Evolutionary conservation across 1,139 yeast species (phyloP).

Genomic region (Kodamaea derodonti): DNA sequence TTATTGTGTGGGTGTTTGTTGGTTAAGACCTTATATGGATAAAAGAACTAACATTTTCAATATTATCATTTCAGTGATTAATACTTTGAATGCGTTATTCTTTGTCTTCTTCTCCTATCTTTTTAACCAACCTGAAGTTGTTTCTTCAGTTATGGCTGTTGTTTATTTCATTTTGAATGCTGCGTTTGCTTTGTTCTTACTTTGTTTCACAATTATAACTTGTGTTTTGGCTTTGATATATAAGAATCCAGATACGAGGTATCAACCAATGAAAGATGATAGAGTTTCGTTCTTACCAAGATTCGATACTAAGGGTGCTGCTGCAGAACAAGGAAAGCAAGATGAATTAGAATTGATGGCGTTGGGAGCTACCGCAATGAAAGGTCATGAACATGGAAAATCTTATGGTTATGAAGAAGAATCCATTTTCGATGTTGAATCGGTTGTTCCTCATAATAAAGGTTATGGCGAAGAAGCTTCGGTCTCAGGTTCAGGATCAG

Average conservation of each 20-base stretch:
- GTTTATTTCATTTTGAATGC: conserved; percentile 92
- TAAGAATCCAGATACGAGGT: conserved; percentile 92
- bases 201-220: conserved; percentile 81
- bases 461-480: conserved; percentile 6
- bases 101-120: conserved; percentile 85
- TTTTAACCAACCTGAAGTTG: conserved; percentile 80
- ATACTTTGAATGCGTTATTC: conserved; percentile 77
- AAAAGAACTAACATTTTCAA: conserved; percentile 90
- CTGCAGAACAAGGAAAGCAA: conserved; percentile 18
- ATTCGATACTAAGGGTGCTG: conserved; percentile 47
- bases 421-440: conserved; percentile 33
- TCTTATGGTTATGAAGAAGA: conserved; percentile 24
- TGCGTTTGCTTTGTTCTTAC: conserved; percentile 73
- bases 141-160: conserved; percentile 87
- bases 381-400: conserved; percentile 57
- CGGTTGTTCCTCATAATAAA: conserved; percentile 10
- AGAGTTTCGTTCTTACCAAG: conserved; percentile 82
- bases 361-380: conserved; percentile 84
- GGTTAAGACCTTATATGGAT: conserved; percentile 88
- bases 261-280: conserved; percentile 96
- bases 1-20: conserved; percentile 61
- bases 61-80: conserved; percentile 76
- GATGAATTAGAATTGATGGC: conserved; percentile 81
- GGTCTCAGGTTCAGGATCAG: conserved; percentile 8
- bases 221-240: conserved; percentile 80